A percentile compares a stretch with the other conserved stretches of the same genome.
These are phyloP conservation scores for Aspergillus panamensis DNA, from an alignment of 495 filamentous ascomycete genomes.

Conservation along the genomic window DNA sequence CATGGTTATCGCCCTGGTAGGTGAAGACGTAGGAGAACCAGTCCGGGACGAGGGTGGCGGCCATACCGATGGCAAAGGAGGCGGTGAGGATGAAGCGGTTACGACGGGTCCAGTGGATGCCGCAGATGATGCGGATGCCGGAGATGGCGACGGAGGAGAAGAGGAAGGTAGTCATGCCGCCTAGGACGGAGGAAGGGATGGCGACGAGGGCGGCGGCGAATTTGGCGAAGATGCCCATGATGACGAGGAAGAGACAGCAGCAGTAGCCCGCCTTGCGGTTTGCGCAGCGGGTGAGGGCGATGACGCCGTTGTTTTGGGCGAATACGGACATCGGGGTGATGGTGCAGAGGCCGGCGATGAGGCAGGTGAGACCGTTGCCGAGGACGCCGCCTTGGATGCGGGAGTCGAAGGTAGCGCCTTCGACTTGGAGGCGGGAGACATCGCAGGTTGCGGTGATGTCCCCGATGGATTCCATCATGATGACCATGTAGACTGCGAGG, in stretches of 20 bases:
- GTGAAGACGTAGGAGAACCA: conserved; percentile 80
- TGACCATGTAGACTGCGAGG: conserved; percentile 81
- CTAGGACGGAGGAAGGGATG: conserved; percentile 76
- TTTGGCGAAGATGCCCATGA: conserved; percentile 90
- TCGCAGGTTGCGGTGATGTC: conserved; percentile 59
- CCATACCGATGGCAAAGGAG: conserved; percentile 70
- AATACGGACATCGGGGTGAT: conserved; percentile 80
- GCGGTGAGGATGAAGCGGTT: conserved; percentile 88
- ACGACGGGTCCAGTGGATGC: conserved; percentile 74
- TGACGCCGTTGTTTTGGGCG: conserved; percentile 91
- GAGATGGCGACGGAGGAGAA: conserved; percentile 82
- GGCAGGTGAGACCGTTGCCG: conserved; percentile 73
- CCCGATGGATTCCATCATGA: conserved; percentile 87
- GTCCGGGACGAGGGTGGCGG: conserved; percentile 74
- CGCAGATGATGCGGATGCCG: conserved; percentile 79
- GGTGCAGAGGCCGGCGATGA: conserved; percentile 77
- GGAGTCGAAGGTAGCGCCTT: conserved; percentile 77
- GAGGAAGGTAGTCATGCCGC: conserved; percentile 92
- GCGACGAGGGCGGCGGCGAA: conserved; percentile 85
- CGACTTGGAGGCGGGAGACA: conserved; percentile 80
- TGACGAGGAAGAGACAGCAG: conserved; percentile 72
- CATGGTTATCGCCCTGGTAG: conserved; percentile 63
- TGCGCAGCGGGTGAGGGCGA: conserved; percentile 82
- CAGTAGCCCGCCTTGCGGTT: conserved; percentile 82
- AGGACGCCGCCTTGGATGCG: conserved; percentile 84